phyloP scores from a whole-genome alignment of 768 basidiomycete genomes.

The Lactarius psammicola region DNA sequence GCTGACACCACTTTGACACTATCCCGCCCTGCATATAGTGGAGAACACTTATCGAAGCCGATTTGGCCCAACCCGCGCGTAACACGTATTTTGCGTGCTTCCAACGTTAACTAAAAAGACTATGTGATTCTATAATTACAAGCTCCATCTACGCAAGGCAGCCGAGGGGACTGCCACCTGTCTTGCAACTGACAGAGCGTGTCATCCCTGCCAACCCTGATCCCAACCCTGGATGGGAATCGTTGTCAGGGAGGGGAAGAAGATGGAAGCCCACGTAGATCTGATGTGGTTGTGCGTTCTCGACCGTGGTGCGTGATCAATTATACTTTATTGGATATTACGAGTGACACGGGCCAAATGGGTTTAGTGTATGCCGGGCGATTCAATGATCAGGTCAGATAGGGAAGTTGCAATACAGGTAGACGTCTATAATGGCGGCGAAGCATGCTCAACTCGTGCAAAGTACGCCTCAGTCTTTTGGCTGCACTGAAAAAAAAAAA shows the following conservation, averaged over 20 bases:
- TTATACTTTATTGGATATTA: no score
- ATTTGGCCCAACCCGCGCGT: constrained; percentile 40
- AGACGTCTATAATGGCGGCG: constrained; percentile 47
- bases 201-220: no score
- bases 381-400: constrained; percentile 8
- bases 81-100: no score
- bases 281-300: no score
- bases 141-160: not conserved
- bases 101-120: no score
- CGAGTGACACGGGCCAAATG: constrained; percentile 31
- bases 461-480: constrained; percentile 51
- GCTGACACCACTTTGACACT: not conserved
- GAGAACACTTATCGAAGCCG: constrained; percentile 48
- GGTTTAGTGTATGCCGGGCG: constrained; percentile 19
- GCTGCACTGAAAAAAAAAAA: constrained; percentile 53
- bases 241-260: no score
- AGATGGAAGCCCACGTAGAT: no score
- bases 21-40: constrained; percentile 34
- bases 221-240: no score
- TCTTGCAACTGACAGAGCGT: no score
- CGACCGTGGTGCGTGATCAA: constrained; percentile 27
- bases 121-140: no score
- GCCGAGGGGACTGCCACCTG: no score
- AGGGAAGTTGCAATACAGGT: not conserved
- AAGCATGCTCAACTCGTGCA: constrained; percentile 52